Percentiles rank a stretch among this genome's conserved stretches.
Evolutionary conservation across 176 grass and related monocot genomes (phyloP).

Genomic region (Musa beccarii): DNA sequence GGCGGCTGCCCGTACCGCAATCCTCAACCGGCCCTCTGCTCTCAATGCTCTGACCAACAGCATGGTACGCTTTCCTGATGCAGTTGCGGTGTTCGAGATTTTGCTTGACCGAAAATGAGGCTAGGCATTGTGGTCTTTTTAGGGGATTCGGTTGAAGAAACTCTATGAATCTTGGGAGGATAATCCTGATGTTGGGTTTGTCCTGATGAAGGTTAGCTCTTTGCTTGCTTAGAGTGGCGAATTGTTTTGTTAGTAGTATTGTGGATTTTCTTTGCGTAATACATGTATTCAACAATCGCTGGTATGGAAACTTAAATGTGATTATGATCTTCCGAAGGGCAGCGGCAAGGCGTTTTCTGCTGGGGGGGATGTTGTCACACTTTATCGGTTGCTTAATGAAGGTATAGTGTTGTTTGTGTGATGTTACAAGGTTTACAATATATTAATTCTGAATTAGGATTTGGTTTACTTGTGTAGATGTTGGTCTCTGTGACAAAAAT

Average conservation of each 20-base stretch:
- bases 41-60: slow-evolving; percentile 69
- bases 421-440: not conserved
- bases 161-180: slow-evolving; percentile 92
- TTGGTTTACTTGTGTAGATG: too few relatives aligned
- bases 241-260: not conserved
- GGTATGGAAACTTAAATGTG: not conserved
- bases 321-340: not conserved
- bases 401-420: not conserved
- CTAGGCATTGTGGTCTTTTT: slow-evolving; percentile 24
- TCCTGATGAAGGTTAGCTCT: slow-evolving; percentile 77
- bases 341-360: not conserved
- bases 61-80: slow-evolving; percentile 31
- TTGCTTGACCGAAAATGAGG: not conserved
- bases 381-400: slow-evolving; percentile 2
- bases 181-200: slow-evolving; percentile 78
- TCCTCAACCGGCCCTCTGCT: slow-evolving; percentile 66
- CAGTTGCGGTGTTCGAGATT: not conserved
- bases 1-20: slow-evolving; percentile 49
- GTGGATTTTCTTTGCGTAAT: not conserved
- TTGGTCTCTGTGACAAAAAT: too few relatives aligned
- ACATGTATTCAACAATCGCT: not conserved
- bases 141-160: slow-evolving; percentile 72
- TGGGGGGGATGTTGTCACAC: slow-evolving; percentile 2
- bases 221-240: slow-evolving; percentile 5
- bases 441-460: too few relatives aligned